Conservation (phyloP, 169 alveolate genomes). For the Toxoplasma gondii region DNA sequence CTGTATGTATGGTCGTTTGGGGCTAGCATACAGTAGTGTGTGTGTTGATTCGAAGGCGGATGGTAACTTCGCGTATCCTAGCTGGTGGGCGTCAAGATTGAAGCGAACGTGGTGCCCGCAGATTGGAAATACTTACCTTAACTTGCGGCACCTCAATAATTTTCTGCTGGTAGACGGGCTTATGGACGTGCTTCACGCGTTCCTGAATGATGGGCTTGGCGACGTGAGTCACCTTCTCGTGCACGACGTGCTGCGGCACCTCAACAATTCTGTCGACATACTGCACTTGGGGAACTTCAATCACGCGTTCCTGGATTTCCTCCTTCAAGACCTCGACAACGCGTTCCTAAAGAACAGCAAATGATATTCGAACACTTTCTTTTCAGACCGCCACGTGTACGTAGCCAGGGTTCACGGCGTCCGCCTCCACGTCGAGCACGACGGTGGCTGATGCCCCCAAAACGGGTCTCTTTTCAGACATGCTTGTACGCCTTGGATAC, state of each 20-base stretch:
- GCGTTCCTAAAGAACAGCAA: slow-evolving; percentile 79
- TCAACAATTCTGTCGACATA: slow-evolving; percentile 89
- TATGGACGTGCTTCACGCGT: slow-evolving; percentile 86
- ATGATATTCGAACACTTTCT: background rate
- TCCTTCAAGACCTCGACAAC: slow-evolving; percentile 87
- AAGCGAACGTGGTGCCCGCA: too few relatives aligned
- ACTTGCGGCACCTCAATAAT: slow-evolving; percentile 90
- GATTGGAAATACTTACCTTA: slow-evolving; percentile 62
- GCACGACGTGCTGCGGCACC: slow-evolving; percentile 88
- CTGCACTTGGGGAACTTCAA: slow-evolving; percentile 91
- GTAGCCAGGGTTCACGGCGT: background rate
- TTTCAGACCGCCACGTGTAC: background rate
- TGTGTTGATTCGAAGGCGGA: too few relatives aligned
- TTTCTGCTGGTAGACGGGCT: slow-evolving; percentile 88
- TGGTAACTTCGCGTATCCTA: too few relatives aligned
- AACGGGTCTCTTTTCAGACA: too few relatives aligned
- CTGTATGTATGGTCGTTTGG: too few relatives aligned
- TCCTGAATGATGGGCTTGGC: slow-evolving; percentile 89
- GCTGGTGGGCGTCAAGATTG: too few relatives aligned
- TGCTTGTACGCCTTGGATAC: too few relatives aligned
- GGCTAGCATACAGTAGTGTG: too few relatives aligned
- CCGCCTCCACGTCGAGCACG: background rate
- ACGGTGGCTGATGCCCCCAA: too few relatives aligned
- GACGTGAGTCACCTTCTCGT: slow-evolving; percentile 86
- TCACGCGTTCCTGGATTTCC: slow-evolving; percentile 87